A percentile compares a stretch with the other conserved stretches of the same genome.
Evolutionary conservation across 2,329 filamentous ascomycete species (phyloP).

Genomic region (Aspergillus piperis): DNA sequence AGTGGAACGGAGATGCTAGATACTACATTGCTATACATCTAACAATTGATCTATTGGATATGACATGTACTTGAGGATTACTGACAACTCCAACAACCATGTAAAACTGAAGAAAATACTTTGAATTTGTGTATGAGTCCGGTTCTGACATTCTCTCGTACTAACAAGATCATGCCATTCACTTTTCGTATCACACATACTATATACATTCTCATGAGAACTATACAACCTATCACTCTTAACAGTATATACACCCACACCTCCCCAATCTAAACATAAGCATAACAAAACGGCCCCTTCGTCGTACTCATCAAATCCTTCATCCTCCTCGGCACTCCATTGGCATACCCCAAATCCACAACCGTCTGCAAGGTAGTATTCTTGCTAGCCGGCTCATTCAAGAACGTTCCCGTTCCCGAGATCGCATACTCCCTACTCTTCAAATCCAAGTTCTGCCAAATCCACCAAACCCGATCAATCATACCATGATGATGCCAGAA

Average conservation of each 20-base stretch:
- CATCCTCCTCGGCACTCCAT: constrained; percentile 37
- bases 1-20: constrained; percentile 43
- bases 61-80: neutral
- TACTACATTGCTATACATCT: neutral
- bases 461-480: constrained; percentile 53
- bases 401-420: constrained; percentile 48
- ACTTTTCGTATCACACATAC: too few relatives aligned
- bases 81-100: neutral
- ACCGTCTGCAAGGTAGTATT: constrained; percentile 50
- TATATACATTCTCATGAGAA: too few relatives aligned
- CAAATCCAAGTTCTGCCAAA: constrained; percentile 52
- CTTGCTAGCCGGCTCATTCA: constrained; percentile 45
- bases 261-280: constrained; percentile 35
- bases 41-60: neutral
- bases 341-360: constrained; percentile 43
- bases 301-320: constrained; percentile 46
- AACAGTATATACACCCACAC: neutral
- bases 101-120: too few relatives aligned
- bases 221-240: too few relatives aligned
- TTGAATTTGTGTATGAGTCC: too few relatives aligned
- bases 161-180: too few relatives aligned
- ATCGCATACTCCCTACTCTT: constrained; percentile 40
- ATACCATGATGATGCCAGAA: constrained; percentile 54
- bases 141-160: too few relatives aligned
- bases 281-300: constrained; percentile 51